Base-by-base conservation (phyloP, 1,284 basidiomycete genomes). In the Ustilago shanxiensis region DNA sequence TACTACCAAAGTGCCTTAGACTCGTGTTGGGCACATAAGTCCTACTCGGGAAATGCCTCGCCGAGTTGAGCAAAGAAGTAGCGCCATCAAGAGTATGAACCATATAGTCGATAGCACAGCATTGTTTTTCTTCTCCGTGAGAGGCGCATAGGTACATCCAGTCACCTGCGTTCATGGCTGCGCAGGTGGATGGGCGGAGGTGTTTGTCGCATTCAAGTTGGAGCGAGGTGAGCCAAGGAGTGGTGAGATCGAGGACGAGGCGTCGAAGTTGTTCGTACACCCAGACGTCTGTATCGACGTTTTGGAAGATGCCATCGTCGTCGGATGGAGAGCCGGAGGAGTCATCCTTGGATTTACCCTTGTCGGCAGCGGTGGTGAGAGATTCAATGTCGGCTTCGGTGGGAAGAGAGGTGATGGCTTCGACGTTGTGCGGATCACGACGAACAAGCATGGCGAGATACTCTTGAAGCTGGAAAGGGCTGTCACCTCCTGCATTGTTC, bases 61-160 rank as follows among this genome's bases (percentile, higher is more conserved):
- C 91, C 2, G 94, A 95, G 87, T 95, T 95, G 59, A 98, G 89
- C n/a, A 97, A 89, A 1, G 94, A 93, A 0, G 94, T 95, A 6
- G 95, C 94, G 75, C 93, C 94, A 87, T 98, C 95, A 14, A 97
- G 89, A 0, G 95, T 96, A 86, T 98, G 96, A 9, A 95, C 88
- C 70, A 96, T 97, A 87, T 98, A 98, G 88, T 98, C 95, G 64
- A 98, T 96, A 1, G 95, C 96, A 84, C 93, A 95, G 87, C 96
- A 99, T 56, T 83, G 77, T 28, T 80, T 80, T 33, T 83, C 82
- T 29, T 85, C 84, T 29, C 80, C 81, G 80, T 98, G 95, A 0
- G 95, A 95, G 31, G 96, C 95, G 83, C 96, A 99, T 3, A 98
- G 88, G 87, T 96, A 98, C 49, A 95, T 89, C 94, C 95, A 98